Evolutionary conservation across 2,329 filamentous ascomycete genomes (phyloP).

Genomic region (Daldinia sp.): DNA sequence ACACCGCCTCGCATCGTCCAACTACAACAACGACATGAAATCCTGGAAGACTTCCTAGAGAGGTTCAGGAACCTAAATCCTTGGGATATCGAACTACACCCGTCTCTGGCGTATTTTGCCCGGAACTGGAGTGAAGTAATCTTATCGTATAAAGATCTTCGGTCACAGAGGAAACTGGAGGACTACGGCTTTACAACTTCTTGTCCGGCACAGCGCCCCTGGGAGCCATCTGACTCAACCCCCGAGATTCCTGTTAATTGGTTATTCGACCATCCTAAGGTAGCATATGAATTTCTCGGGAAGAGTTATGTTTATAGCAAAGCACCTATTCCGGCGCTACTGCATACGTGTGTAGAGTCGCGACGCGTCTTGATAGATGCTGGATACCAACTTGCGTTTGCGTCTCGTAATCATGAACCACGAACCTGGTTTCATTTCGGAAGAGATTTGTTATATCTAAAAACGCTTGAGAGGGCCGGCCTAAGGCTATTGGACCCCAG

Average conservation of each 20-base stretch:
- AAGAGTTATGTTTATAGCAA: conserved; percentile 13
- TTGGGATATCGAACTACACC: conserved; percentile 6
- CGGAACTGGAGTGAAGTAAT: conserved; percentile 10
- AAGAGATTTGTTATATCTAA: conserved; percentile 12
- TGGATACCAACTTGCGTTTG: conserved; percentile 27
- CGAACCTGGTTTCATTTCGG: conserved; percentile 30
- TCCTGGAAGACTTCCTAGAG: background rate
- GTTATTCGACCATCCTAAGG: conserved; percentile 2
- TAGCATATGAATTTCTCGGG: conserved; percentile 10
- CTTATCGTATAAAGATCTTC: background rate
- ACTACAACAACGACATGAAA: background rate
- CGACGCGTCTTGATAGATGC: conserved; percentile 8
- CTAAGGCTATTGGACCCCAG: background rate
- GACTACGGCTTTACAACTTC: background rate
- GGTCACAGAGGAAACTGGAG: background rate
- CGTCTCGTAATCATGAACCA: conserved; percentile 17
- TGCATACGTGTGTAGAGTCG: conserved; percentile 24
- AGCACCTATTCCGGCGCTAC: conserved; percentile 23
- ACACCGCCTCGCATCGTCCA: conserved; percentile 29
- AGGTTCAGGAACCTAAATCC: background rate
- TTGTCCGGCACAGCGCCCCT: background rate
- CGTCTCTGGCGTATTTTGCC: conserved; percentile 19
- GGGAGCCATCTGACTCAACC: background rate
- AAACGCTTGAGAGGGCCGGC: background rate
- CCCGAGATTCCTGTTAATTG: conserved; percentile 15